phyloP scores from a whole-genome alignment of 306 rosid genomes.

The Hippophae rhamnoides region DNA sequence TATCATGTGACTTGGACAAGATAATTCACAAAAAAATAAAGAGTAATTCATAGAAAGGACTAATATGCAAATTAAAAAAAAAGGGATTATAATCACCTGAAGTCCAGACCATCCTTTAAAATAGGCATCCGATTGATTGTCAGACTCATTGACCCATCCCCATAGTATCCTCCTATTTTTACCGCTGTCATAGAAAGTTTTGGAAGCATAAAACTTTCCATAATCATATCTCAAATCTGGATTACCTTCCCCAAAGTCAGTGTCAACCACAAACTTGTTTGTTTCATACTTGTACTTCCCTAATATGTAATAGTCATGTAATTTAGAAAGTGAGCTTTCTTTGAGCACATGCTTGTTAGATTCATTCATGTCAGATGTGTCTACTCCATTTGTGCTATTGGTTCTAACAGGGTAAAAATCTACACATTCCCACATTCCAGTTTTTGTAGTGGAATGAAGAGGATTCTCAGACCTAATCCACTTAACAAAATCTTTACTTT shows the following conservation, averaged over 20 bases:
- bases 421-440: constrained; percentile 94
- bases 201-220: constrained; percentile 80
- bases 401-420: constrained; percentile 58
- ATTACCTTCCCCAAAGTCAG: constrained; percentile 26
- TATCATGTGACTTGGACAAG: too few relatives aligned
- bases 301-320: constrained; percentile 49
- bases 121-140: constrained; percentile 32
- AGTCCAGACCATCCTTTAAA: constrained; percentile 85
- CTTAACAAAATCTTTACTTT: constrained; percentile 41
- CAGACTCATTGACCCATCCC: constrained; percentile 87
- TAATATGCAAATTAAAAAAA: not conserved
- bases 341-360: constrained; percentile 60
- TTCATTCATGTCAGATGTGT: constrained; percentile 27
- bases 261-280: constrained; percentile 49
- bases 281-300: constrained; percentile 39
- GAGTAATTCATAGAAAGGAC: too few relatives aligned
- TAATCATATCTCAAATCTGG: constrained; percentile 56
- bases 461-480: constrained; percentile 59
- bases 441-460: constrained; percentile 37
- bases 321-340: constrained; percentile 48
- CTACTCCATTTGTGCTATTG: constrained; percentile 29
- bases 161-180: constrained; percentile 57
- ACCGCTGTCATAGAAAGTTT: constrained; percentile 48
- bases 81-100: constrained; percentile 37
- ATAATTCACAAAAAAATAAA: too few relatives aligned